phyloP scores from a whole-genome alignment of 352 stramenopile genomes.

The Globisporangium ultimum region DNA sequence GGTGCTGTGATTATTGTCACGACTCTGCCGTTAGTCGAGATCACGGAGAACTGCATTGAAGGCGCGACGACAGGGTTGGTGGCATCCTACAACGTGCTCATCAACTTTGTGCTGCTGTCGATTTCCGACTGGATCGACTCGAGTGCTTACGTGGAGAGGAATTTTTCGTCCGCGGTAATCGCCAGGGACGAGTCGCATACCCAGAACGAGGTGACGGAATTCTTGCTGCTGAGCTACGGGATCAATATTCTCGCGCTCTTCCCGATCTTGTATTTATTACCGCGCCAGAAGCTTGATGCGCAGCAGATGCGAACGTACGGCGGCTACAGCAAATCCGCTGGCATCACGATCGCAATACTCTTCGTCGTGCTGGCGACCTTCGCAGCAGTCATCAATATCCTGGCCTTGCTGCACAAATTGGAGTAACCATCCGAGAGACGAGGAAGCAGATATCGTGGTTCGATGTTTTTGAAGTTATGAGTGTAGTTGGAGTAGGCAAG shows the following conservation, averaged over 20 bases:
- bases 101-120: slow-evolving; percentile 54
- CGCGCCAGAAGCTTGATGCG: slow-evolving; percentile 55
- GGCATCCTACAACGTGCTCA: slow-evolving; percentile 56
- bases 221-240: slow-evolving; percentile 38
- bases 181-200: slow-evolving; percentile 26
- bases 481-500: not conserved
- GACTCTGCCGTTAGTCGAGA: slow-evolving; percentile 64
- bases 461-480: not conserved
- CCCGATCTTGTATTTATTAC: slow-evolving; percentile 67
- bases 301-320: slow-evolving; percentile 63
- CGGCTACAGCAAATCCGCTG: slow-evolving; percentile 34
- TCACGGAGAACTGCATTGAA: slow-evolving; percentile 72
- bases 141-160: slow-evolving; percentile 28
- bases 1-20: slow-evolving; percentile 45
- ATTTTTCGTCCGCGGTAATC: slow-evolving; percentile 36
- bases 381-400: slow-evolving; percentile 37
- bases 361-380: slow-evolving; percentile 45
- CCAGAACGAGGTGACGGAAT: slow-evolving; percentile 32
- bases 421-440: not conserved
- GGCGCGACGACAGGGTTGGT: slow-evolving; percentile 63
- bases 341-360: slow-evolving; percentile 30
- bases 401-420: slow-evolving; percentile 21
- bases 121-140: slow-evolving; percentile 57
- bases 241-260: slow-evolving; percentile 53
- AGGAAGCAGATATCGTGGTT: not conserved